Conservation (phyloP, 345 rosid genomes). For the Pistacia atlantica region DNA sequence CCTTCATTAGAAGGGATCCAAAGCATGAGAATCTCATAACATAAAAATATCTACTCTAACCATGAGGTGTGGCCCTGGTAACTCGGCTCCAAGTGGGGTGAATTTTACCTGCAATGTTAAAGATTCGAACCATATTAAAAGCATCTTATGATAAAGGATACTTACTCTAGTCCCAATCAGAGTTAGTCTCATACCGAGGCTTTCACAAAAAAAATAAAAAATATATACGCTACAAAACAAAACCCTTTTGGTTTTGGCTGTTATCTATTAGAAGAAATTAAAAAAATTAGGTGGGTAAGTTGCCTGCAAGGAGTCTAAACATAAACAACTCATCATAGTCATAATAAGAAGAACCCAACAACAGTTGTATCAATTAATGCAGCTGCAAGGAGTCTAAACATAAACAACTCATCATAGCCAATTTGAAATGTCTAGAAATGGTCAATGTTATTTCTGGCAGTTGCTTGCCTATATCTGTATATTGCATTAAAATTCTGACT, state of each 20-base stretch:
- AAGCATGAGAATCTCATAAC: constrained; percentile 12
- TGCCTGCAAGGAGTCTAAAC: constrained; percentile 22
- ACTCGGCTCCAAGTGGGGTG: no score
- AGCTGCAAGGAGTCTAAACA: not conserved
- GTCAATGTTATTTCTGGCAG: constrained; percentile 13
- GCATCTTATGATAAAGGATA: no score
- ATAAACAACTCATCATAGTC: constrained; percentile 4
- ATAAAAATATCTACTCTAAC: no score
- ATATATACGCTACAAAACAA: no score
- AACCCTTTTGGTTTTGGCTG: not conserved
- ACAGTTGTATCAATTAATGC: constrained; percentile 7
- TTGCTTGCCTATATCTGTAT: not conserved
- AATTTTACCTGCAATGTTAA: no score
- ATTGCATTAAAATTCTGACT: constrained; percentile 17
- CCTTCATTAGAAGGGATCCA: not conserved
- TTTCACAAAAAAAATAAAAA: no score
- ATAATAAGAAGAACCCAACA: not conserved
- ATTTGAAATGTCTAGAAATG: constrained; percentile 4
- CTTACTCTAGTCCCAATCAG: no score
- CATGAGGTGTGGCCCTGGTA: no score
- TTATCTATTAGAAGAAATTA: not conserved
- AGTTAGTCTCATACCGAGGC: no score
- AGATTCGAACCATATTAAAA: no score
- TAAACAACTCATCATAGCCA: no score
- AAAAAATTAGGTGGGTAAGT: constrained; percentile 16